Base-by-base conservation (phyloP, 352 stramenopile genomes). In the Blastocystis sp. region DNA sequence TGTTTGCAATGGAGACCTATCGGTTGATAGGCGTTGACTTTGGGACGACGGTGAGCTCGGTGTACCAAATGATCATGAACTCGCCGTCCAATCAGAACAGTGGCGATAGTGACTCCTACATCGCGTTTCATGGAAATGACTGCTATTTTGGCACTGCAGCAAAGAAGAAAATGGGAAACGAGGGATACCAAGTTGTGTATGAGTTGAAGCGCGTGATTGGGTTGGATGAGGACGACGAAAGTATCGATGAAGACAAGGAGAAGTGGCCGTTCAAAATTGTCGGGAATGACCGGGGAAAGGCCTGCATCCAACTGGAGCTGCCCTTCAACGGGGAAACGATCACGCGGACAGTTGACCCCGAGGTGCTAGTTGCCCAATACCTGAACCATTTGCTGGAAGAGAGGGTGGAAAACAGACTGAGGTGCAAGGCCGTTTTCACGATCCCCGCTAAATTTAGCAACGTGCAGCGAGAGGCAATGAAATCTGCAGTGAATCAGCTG, bases 11-110 rank as follows among this genome's bases (percentile, higher is more conserved):
- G 28, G 28, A 34, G 28, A 34, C 28, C 28, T 34, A 34, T 34
- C 28, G 28, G 28, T 34, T 34, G 28, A 34, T 34, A 34, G 28
- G 28, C 28, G 28, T 34, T 34, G 28, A 34, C 28, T 34, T 34
- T 34, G 28, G 28, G 28, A 34, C 28, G 28, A 34, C 98, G 76
- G 95, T 94, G 89, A 95, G 98, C 80, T 98, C 95, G 93, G 95
- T 98, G 91, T 98, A 98, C 89, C 93, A 94, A 81, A 96, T 97
- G 89, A 96, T 99, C 54, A 97, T 98, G 91, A 96, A 99, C 90
- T 98, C 97, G 89, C 93, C 95, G 62, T 98, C 95, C 89, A 92
- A 95, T 91, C 42, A 64, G 90, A 96, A 96, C 48, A 97, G 97
- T 89, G 94, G 96, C 62, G 98, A 97, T 76, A 99, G 96, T 70